Evolutionary conservation across 1,284 basidiomycete genomes (phyloP).

Genomic region (Megacollybia platyphylla): DNA sequence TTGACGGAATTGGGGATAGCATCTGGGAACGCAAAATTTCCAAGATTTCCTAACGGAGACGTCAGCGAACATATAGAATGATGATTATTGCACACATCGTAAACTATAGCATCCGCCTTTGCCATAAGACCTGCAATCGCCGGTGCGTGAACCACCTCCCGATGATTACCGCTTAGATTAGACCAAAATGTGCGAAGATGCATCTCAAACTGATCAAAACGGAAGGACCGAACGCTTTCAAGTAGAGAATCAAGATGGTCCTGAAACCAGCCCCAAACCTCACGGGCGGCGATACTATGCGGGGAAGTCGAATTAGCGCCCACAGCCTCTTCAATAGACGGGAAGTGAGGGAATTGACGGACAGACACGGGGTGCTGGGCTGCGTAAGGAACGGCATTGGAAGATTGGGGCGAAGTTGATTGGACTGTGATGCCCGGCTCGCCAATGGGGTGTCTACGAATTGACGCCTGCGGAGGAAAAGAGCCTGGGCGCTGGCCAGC

Average conservation of each 20-base stretch:
- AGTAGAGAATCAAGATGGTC: slow-evolving; percentile 71
- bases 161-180: slow-evolving; percentile 55
- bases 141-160: slow-evolving; percentile 77
- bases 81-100: slow-evolving; percentile 48
- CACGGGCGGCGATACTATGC: slow-evolving; percentile 64
- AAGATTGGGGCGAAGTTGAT: slow-evolving; percentile 38
- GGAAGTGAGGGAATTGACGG: slow-evolving; percentile 66
- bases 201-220: slow-evolving; percentile 82
- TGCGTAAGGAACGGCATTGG: slow-evolving; percentile 28
- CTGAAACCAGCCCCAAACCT: slow-evolving; percentile 80
- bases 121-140: slow-evolving; percentile 80
- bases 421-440: slow-evolving; percentile 34
- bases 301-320: slow-evolving; percentile 59
- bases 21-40: slow-evolving; percentile 75
- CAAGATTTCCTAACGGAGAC: slow-evolving; percentile 59
- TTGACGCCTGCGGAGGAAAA: slow-evolving; percentile 60
- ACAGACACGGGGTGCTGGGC: slow-evolving; percentile 47
- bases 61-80: slow-evolving; percentile 3
- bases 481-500: slow-evolving; percentile 46
- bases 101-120: slow-evolving; percentile 78
- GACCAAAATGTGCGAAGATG: slow-evolving; percentile 76
- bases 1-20: slow-evolving; percentile 60
- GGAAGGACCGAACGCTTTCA: slow-evolving; percentile 62
- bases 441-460: slow-evolving; percentile 53
- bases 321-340: slow-evolving; percentile 74